phyloP scores from a whole-genome alignment of 306 rosid genomes.

The Astragalus membranaceus region DNA sequence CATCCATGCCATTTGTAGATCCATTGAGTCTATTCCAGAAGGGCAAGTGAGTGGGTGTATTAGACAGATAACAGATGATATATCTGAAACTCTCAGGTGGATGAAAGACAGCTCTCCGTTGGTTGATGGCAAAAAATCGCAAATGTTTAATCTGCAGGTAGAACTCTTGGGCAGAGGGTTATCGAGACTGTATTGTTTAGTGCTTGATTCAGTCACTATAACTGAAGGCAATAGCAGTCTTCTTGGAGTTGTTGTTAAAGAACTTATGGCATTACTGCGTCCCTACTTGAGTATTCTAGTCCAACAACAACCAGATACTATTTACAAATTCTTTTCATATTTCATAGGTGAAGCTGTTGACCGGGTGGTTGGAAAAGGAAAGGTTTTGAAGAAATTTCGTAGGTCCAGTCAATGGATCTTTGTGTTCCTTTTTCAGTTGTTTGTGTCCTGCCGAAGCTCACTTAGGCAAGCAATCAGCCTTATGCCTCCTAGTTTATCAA shows the following conservation, averaged over 20 bases:
- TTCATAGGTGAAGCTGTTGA: constrained; percentile 35
- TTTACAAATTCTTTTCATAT: constrained; percentile 46
- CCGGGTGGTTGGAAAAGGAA: constrained; percentile 32
- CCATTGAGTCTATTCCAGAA: constrained; percentile 69
- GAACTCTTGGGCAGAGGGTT: constrained; percentile 77
- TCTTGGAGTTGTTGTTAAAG: constrained; percentile 53
- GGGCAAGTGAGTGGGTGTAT: constrained; percentile 73
- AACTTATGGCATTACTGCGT: constrained; percentile 39
- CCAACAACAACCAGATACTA: constrained; percentile 45
- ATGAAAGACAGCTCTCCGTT: constrained; percentile 35
- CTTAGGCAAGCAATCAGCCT: constrained; percentile 64
- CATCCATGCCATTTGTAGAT: constrained; percentile 43
- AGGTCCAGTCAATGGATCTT: constrained; percentile 61
- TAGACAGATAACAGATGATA: constrained; percentile 47
- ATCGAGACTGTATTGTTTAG: constrained; percentile 63
- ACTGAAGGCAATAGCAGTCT: constrained; percentile 67
- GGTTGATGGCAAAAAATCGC: constrained; percentile 27
- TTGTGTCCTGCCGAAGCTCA: constrained; percentile 62
- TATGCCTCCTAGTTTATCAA: constrained; percentile 61
- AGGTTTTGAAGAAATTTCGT: constrained; percentile 39
- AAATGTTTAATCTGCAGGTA: constrained; percentile 33
- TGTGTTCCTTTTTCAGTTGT: constrained; percentile 68
- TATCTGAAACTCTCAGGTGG: constrained; percentile 72
- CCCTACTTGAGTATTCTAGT: constrained; percentile 71
- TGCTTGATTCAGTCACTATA: constrained; percentile 60